A percentile compares a stretch with the other conserved stretches of the same genome.
Conservation (phyloP, 164 flowering plant genomes). For the Stephania cephalantha region DNA sequence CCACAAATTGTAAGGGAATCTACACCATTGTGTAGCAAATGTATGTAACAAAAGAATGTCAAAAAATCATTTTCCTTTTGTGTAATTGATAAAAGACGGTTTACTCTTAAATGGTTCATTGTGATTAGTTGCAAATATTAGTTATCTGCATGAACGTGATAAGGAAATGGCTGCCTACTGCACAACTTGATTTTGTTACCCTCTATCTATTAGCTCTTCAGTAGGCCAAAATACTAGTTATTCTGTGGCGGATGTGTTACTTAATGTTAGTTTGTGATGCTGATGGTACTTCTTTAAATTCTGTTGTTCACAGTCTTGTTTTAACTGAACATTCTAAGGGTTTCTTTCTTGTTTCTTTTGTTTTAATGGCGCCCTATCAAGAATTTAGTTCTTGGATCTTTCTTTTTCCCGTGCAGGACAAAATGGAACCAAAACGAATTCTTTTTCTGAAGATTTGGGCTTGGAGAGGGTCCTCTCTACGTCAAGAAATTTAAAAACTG, state of each 20-base stretch:
- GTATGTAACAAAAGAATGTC: no score
- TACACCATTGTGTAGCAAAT: no score
- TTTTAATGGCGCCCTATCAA: background rate
- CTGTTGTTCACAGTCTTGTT: background rate
- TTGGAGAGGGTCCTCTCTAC: conserved; percentile 15
- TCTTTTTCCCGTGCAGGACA: conserved; percentile 30
- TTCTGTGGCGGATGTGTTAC: background rate
- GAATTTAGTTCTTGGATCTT: background rate
- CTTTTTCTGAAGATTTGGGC: conserved; percentile 7
- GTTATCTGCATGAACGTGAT: background rate
- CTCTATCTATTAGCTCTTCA: background rate
- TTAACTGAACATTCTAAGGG: background rate
- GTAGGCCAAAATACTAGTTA: background rate
- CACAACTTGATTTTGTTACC: background rate
- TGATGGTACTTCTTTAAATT: background rate
- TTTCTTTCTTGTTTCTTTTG: background rate
- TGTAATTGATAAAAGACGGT: background rate
- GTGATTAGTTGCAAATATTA: background rate
- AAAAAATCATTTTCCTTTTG: background rate
- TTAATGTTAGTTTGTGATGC: no score
- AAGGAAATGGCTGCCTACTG: background rate
- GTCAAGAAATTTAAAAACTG: conserved; percentile 23
- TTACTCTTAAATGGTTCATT: background rate
- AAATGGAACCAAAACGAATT: conserved; percentile 9
- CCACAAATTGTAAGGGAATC: no score